phyloP scores from a whole-genome alignment of 495 filamentous ascomycete species.

The Podospora conica region DNA sequence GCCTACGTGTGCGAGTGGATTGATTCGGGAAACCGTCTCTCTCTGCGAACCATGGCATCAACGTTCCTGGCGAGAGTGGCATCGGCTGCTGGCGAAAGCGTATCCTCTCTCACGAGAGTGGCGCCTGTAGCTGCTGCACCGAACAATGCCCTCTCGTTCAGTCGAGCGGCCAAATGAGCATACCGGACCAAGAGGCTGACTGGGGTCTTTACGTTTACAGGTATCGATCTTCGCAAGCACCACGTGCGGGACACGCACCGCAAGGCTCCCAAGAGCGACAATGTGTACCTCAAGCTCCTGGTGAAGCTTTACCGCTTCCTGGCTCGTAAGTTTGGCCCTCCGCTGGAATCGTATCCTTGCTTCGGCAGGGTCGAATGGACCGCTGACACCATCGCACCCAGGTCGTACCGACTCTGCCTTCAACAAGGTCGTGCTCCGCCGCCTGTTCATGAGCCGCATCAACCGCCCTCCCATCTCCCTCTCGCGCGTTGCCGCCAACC shows the following conservation, averaged over 20 bases:
- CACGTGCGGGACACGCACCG: slow-evolving; percentile 83
- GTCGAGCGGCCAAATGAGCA: slow-evolving; percentile 33
- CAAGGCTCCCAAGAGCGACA: slow-evolving; percentile 95
- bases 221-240: slow-evolving; percentile 71
- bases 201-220: slow-evolving; percentile 39
- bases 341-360: too few species aligned
- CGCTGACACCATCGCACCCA: slow-evolving; percentile 27
- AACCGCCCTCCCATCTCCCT: slow-evolving; percentile 94
- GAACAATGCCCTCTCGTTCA: background rate
- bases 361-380: background rate
- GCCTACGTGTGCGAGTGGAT: slow-evolving; percentile 43
- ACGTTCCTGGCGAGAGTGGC: slow-evolving; percentile 14
- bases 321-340: slow-evolving; percentile 63
- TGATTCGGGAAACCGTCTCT: slow-evolving; percentile 21
- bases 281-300: slow-evolving; percentile 93
- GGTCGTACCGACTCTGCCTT: slow-evolving; percentile 93
- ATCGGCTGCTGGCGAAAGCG: background rate
- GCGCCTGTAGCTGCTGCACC: background rate
- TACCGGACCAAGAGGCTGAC: slow-evolving; percentile 51
- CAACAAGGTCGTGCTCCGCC: slow-evolving; percentile 94
- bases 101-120: background rate
- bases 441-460: slow-evolving; percentile 94
- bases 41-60: slow-evolving; percentile 38
- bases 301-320: slow-evolving; percentile 99
- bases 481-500: slow-evolving; percentile 73